Evolutionary conservation across 2,329 filamentous ascomycete genomes (phyloP), one percentile per base, ranked within the genome.

Genomic region (Diaporthe eres): DNA sequence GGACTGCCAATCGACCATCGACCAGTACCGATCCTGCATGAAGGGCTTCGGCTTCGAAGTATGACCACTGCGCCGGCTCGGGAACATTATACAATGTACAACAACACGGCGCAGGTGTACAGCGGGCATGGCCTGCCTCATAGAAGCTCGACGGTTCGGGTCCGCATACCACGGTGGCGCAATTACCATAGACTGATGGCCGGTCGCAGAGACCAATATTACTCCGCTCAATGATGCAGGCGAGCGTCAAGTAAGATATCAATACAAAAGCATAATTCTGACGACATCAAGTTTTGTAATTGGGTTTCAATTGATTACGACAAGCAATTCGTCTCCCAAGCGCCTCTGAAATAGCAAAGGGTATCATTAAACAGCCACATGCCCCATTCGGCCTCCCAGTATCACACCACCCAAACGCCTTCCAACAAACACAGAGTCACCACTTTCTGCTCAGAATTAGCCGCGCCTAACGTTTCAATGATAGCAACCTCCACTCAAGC

Each of bases 1-100:
- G 82, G 95, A 97, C 81, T 99, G 97, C 89, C 90, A 92, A 85
- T 90, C 92, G 70, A 90, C 95, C 77, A 94, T 99, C 78, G 91
- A 95, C 39, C 92, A 94, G 83, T 99, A 99, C 88, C 93, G 92
- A 86, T 92, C 86, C 80, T 99, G 97, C 85, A 98, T 99, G 97
- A 92, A 92, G 75, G 94, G 95, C 15, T 98, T 94, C 82, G 97
- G 97, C 22, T 99, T 98, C 88, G 93, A 95, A 84, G 86, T 92
- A 71, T 91, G 85, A 73, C 65, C 49, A 10, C 22, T 8, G 2
- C n/a, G 34, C n/a, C n/a, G 65, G 9, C 15, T 42, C 9, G 15
- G 10, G 31, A 28, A 42, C 4, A 55, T 22, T 9, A 42, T 4
- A 55, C 17, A 31, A 63, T 80, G 77, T 79, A 81, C 37, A 34